A percentile compares a stretch with the other conserved stretches of the same genome.
Conservation (phyloP, 257 asterid species). For the Coffea canephora region DNA sequence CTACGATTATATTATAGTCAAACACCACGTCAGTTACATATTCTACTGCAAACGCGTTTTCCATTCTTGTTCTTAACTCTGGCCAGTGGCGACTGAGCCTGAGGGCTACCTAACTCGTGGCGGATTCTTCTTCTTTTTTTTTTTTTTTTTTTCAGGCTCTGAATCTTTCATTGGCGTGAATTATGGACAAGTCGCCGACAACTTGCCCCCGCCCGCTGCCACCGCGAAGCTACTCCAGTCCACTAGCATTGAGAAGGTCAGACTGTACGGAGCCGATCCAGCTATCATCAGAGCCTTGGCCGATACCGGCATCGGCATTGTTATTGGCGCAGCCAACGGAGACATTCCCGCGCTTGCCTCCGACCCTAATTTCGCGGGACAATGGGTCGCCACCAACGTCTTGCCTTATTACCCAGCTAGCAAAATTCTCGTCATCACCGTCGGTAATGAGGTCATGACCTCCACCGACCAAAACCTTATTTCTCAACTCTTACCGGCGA, state of each 20-base stretch:
- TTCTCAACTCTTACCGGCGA: conserved; percentile 77
- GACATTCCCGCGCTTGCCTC: conserved; percentile 86
- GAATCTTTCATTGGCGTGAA: conserved; percentile 85
- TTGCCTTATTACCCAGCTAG: conserved; percentile 76
- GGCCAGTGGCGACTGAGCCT: background rate
- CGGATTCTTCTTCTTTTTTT: no score
- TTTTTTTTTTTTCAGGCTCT: conserved; percentile 37
- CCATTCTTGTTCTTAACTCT: background rate
- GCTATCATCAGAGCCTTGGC: conserved; percentile 73
- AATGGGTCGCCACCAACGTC: conserved; percentile 76
- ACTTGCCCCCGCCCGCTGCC: conserved; percentile 81
- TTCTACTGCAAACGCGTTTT: background rate
- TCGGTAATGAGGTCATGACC: conserved; percentile 88
- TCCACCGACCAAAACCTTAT: conserved; percentile 59
- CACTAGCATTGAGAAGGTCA: conserved; percentile 77
- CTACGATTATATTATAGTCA: no score
- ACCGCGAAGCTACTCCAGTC: conserved; percentile 78
- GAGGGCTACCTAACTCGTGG: background rate
- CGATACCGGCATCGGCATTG: conserved; percentile 75
- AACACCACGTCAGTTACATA: no score
- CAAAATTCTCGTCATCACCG: conserved; percentile 65
- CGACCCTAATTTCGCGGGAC: conserved; percentile 84
- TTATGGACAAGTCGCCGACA: conserved; percentile 87
- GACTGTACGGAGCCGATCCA: conserved; percentile 91
- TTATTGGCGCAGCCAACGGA: conserved; percentile 90